These are phyloP conservation scores for Penicillium bovifimosum DNA, from an alignment of 495 filamentous ascomycete genomes.

Conservation along the genomic window DNA sequence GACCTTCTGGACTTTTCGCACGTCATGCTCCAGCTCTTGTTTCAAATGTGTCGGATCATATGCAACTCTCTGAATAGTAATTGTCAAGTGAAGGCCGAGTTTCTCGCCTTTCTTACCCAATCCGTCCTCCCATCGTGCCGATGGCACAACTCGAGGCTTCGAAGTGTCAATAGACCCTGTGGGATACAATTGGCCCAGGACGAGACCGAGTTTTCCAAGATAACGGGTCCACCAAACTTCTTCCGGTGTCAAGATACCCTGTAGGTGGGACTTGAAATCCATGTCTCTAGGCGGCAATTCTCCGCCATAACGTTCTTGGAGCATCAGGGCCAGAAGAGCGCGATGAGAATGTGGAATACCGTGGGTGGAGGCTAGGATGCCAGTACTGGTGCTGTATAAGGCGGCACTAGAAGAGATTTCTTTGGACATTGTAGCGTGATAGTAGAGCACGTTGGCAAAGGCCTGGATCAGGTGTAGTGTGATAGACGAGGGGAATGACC, in stretches of 20 bases:
- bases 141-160: slow-evolving; percentile 25
- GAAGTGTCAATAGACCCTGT: slow-evolving; percentile 24
- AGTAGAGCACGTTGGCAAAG: slow-evolving; percentile 48
- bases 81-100: slow-evolving; percentile 20
- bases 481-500: slow-evolving; percentile 32
- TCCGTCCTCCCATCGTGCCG: slow-evolving; percentile 19
- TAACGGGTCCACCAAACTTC: slow-evolving; percentile 60
- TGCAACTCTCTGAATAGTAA: slow-evolving; percentile 24
- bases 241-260: slow-evolving; percentile 39
- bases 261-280: slow-evolving; percentile 41
- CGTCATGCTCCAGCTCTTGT: slow-evolving; percentile 21
- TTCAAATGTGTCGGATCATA: slow-evolving; percentile 28
- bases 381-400: slow-evolving; percentile 65
- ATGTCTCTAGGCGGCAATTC: slow-evolving; percentile 52
- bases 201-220: slow-evolving; percentile 39
- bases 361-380: slow-evolving; percentile 58
- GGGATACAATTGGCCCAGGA: slow-evolving; percentile 26
- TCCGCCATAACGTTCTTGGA: slow-evolving; percentile 73
- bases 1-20: slow-evolving; percentile 28
- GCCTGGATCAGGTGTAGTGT: slow-evolving; percentile 45
- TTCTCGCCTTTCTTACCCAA: slow-evolving; percentile 28
- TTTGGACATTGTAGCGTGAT: slow-evolving; percentile 45
- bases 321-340: slow-evolving; percentile 62
- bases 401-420: slow-evolving; percentile 57
- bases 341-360: slow-evolving; percentile 69